These are phyloP conservation scores for Craterostigma plantagineum DNA, from an alignment of 257 asterid genomes.

Conservation along the genomic window DNA sequence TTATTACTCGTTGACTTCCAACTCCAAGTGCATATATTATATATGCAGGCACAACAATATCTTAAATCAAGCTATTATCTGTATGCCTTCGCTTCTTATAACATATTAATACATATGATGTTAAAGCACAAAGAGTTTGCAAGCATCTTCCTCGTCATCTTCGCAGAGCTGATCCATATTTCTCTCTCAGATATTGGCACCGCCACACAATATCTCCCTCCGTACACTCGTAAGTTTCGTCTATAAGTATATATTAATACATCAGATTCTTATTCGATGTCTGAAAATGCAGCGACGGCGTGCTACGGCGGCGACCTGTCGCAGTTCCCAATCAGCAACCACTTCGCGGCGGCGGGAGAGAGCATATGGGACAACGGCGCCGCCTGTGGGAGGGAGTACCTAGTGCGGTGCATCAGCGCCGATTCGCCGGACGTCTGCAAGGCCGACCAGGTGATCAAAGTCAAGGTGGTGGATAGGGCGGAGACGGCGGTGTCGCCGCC, in stretches of 20 bases:
- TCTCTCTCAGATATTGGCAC: background rate
- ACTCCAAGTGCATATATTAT: no score
- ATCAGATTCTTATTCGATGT: no score
- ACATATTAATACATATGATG: background rate
- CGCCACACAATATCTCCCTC: background rate
- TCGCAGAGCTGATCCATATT: background rate
- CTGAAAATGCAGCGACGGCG: conserved; percentile 1
- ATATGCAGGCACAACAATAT: no score
- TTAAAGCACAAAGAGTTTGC: background rate
- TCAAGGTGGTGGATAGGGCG: no score
- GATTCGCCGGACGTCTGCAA: background rate
- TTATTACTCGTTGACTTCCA: no score
- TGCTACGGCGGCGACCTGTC: conserved; percentile 1
- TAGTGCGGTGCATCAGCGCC: conserved; percentile 4
- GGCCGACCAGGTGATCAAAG: no score
- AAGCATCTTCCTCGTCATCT: background rate
- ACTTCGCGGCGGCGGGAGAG: conserved; percentile 1
- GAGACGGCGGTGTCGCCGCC: no score
- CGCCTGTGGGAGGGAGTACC: conserved; percentile 1
- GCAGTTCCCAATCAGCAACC: background rate
- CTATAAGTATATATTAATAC: no score
- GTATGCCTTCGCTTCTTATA: no score
- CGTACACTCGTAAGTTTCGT: background rate
- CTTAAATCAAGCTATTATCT: no score
- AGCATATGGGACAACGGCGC: conserved; percentile 1